phyloP scores from a whole-genome alignment of 2,329 filamentous ascomycete species.

The Nigrospora sphaerica region DNA sequence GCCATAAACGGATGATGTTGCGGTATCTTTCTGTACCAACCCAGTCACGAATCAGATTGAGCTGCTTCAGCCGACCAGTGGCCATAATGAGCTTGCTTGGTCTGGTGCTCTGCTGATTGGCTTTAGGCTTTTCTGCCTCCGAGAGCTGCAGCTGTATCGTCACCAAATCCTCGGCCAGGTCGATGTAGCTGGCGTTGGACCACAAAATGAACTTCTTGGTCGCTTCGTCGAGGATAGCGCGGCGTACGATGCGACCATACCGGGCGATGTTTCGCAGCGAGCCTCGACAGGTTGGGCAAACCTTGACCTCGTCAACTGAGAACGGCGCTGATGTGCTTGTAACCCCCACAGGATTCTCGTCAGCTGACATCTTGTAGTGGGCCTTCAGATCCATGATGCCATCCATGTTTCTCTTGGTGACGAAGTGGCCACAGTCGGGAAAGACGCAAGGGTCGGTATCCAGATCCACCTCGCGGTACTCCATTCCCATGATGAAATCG shows the following conservation, averaged over 20 bases:
- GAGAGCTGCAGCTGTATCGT: conserved; percentile 7
- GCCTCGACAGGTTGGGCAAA: conserved; percentile 54
- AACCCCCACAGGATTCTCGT: conserved; percentile 24
- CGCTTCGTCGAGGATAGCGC: conserved; percentile 53
- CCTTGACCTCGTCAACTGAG: conserved; percentile 38
- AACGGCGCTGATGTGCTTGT: conserved; percentile 36
- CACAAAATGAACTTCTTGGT: conserved; percentile 58
- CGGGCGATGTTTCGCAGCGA: conserved; percentile 49
- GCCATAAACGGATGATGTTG: conserved; percentile 12
- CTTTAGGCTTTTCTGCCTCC: background rate
- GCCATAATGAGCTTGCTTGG: conserved; percentile 1
- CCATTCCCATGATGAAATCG: conserved; percentile 47
- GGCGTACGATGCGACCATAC: conserved; percentile 55
- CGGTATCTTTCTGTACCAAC: conserved; percentile 13
- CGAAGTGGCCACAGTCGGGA: conserved; percentile 55
- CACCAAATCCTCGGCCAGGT: conserved; percentile 28
- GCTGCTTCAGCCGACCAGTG: conserved; percentile 8
- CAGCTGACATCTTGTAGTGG: conserved; percentile 36
- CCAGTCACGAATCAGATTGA: conserved; percentile 9
- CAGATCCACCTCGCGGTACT: conserved; percentile 51
- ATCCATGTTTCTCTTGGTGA: conserved; percentile 55
- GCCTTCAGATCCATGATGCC: conserved; percentile 46
- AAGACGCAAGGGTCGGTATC: conserved; percentile 56
- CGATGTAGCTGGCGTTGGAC: conserved; percentile 33
- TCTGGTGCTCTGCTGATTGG: background rate